These are phyloP conservation scores for Penicillium sp. DNA, from an alignment of 2,329 filamentous ascomycete species.

Conservation along the genomic window DNA sequence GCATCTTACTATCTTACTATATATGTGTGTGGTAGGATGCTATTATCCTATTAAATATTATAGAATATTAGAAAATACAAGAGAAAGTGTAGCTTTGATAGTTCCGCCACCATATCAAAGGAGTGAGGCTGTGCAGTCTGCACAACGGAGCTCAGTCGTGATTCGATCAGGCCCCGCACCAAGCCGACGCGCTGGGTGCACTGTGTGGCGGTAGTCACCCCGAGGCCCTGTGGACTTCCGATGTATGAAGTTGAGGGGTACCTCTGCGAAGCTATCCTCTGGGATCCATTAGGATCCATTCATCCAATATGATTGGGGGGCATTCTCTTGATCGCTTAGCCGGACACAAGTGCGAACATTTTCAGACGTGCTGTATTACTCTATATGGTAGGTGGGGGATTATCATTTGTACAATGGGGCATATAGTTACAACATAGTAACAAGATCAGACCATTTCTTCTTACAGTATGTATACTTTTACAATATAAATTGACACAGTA, in stretches of 20 bases:
- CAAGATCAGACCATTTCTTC: not conserved
- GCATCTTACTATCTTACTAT: not conserved
- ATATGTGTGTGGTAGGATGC: not conserved
- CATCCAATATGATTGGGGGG: not conserved
- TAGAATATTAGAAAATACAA: conserved; percentile 7
- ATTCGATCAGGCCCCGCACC: conserved; percentile 29
- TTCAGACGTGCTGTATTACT: conserved; percentile 14
- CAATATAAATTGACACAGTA: not conserved
- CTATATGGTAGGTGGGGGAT: conserved; percentile 4
- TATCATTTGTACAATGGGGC: not conserved
- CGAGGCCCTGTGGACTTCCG: not conserved
- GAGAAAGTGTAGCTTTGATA: conserved; percentile 1
- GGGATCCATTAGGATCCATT: not conserved
- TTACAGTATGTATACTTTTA: not conserved
- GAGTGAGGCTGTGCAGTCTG: conserved; percentile 33
- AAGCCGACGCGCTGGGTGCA: conserved; percentile 22
- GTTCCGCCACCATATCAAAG: conserved; percentile 14
- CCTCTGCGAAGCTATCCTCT: not conserved
- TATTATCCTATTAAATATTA: not conserved
- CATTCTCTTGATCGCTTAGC: not conserved
- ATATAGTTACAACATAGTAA: not conserved
- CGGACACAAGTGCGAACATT: not conserved
- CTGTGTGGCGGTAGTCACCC: conserved; percentile 18
- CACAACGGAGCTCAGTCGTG: conserved; percentile 10
- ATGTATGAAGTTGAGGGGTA: conserved; percentile 4